Base-by-base conservation (phyloP, 2,329 filamentous ascomycete genomes). In the Colletotrichum cereale region DNA sequence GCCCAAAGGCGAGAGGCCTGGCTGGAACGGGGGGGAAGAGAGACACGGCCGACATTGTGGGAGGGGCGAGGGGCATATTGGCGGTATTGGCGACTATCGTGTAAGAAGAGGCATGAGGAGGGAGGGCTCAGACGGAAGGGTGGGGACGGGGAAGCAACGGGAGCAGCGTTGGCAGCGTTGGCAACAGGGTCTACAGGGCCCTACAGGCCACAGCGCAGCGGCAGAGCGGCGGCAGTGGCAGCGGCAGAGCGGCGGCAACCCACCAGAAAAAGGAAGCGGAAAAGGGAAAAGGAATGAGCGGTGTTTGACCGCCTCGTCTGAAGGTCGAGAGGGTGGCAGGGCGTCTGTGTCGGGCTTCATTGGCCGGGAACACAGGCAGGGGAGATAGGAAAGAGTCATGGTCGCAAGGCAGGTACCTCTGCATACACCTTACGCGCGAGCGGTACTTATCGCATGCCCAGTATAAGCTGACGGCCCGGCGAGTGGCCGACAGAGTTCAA, bases 271-370 rank as follows among this genome's bases (percentile, higher is more conserved):
- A 55, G 36, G 53, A 71, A 60, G 62, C 57, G 68, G 68, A 63
- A 71, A 60, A 68, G 52, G 68, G 68, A 62, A 71, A 58, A 68
- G 57, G 60, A 70, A 72, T 40, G 40, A 70, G 70, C 70, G 70
- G 70, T 72, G 70, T 72, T 72, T 72, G 70, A 72, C 70, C 70
- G 70, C 66, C 70, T 72, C 50, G 53, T 53, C 58, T 40, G 48
- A 34, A 67, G 47, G 66, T 8, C 40, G 21, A 53, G 42, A 52
- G 44, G 24, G 58, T 16, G 60, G 44, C 31, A 62, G 60, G 44
- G 55, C 44, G 68, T n/a, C n/a, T 47, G 42, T 71, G 68, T 63
- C 58, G 64, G 68, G 64, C 52, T 57, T 71, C 44, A 71, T 71
- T 71, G 67, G 67, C 56, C 40, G 67, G 11, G 40, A 66, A 29